Evolutionary conservation across 768 basidiomycete genomes (phyloP).

Genomic region (Chalciporus sphaerocephalus): DNA sequence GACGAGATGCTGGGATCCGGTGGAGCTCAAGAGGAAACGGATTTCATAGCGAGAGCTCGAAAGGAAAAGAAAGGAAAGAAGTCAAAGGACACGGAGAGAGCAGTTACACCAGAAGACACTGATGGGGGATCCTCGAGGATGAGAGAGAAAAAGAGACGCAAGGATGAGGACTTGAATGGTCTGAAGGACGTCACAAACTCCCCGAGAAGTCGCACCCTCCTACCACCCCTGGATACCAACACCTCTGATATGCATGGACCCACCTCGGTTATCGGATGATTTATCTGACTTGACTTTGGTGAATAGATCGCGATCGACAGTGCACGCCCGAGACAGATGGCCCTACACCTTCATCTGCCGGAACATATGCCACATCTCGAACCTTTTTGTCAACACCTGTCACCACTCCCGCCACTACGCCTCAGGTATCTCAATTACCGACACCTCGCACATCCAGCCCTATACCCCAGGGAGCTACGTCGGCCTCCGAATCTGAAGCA

Average conservation of each 20-base stretch:
- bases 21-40: slow-evolving; percentile 14
- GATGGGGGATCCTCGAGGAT: slow-evolving; percentile 24
- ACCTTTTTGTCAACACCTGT: slow-evolving; percentile 41
- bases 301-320: slow-evolving; percentile 35
- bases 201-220: slow-evolving; percentile 35
- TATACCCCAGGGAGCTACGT: slow-evolving; percentile 33
- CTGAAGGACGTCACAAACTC: slow-evolving; percentile 67
- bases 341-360: slow-evolving; percentile 32
- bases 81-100: slow-evolving; percentile 18
- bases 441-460: slow-evolving; percentile 52
- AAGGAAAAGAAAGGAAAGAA: slow-evolving; percentile 42
- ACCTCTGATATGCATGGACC: slow-evolving; percentile 30
- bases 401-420: slow-evolving; percentile 38
- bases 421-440: slow-evolving; percentile 37
- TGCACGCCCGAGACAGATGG: slow-evolving; percentile 35
- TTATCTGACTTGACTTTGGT: slow-evolving; percentile 13
- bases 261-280: slow-evolving; percentile 1
- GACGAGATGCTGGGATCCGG: slow-evolving; percentile 22
- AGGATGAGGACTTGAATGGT: slow-evolving; percentile 34
- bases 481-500: slow-evolving; percentile 32
- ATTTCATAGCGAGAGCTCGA: slow-evolving; percentile 27
- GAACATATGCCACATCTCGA: slow-evolving; percentile 35
- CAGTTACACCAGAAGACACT: slow-evolving; percentile 18
- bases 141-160: slow-evolving; percentile 41
- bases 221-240: slow-evolving; percentile 36